Conservation (phyloP, 768 basidiomycete genomes). For the Crassisporium funariophilum region DNA sequence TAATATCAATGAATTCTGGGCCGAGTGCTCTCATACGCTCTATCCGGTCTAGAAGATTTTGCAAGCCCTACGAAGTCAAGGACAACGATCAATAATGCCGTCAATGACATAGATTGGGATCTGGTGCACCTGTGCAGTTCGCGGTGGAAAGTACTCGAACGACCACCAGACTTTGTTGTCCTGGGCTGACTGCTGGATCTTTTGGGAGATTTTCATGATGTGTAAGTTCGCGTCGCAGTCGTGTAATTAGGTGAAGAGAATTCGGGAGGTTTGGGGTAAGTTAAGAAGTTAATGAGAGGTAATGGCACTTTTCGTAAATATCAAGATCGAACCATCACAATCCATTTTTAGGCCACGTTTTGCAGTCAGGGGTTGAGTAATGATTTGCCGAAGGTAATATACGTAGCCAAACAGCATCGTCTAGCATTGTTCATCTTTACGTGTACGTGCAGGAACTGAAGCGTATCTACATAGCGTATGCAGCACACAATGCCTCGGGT, state of each 20-base stretch:
- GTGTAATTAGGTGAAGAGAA: conserved; percentile 22
- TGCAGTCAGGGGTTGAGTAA: conserved; percentile 15
- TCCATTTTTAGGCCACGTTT: conserved; percentile 30
- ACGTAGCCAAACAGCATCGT: too few relatives aligned
- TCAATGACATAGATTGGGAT: neutral
- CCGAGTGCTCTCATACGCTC: conserved; percentile 96
- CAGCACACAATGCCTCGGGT: too few relatives aligned
- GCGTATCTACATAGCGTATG: too few relatives aligned
- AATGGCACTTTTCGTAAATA: conserved; percentile 6
- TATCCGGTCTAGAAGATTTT: conserved; percentile 97
- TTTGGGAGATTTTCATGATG: conserved; percentile 92
- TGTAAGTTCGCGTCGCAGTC: conserved; percentile 18
- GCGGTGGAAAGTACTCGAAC: conserved; percentile 97
- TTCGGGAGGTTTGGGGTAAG: conserved; percentile 19
- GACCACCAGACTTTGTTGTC: conserved; percentile 96
- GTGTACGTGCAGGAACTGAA: too few relatives aligned
- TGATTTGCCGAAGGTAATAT: conserved; percentile 8
- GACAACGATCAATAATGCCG: conserved; percentile 1
- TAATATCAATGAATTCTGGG: conserved; percentile 98
- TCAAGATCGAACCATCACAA: conserved; percentile 32
- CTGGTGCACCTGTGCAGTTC: conserved; percentile 81
- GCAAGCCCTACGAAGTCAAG: conserved; percentile 61
- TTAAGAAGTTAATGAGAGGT: conserved; percentile 12
- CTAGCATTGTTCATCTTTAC: too few relatives aligned
- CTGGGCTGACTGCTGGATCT: conserved; percentile 82